Base-by-base conservation (phyloP, 2,329 filamentous ascomycete species). In the Exophiala spinifera region DNA sequence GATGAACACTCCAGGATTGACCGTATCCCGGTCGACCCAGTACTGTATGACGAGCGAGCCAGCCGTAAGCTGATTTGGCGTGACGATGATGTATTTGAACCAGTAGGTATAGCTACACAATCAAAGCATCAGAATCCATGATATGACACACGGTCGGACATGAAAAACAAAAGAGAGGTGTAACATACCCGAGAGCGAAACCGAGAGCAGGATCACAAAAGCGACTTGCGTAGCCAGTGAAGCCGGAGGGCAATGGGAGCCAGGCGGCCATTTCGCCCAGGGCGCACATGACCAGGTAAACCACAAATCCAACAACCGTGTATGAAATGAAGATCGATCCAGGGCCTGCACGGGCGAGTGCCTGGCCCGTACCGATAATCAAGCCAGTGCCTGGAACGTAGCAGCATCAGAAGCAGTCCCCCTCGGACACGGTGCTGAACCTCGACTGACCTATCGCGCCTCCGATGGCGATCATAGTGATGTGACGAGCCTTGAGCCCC, bases 201-300 rank as follows among this genome's bases (percentile, higher is more conserved):
- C 89, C 89, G 21, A 94, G 80, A 56, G 88, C 87, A 49, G 88
- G 88, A 64, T 94, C 88, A 65, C 84, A 87, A 74, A 90, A 94
- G 45, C 89, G 81, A 56, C 84, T 80, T 20, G 89, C 88, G 66
- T 91, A 94, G 65, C 87, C 87, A 57, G 88, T 88, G 71, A 94
- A 95, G 63, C 89, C 89, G 67, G 86, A 83, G 51, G 83, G 81
- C 64, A 91, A 78, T 47, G 89, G 89, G 31, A 94, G 71, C 87
- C 87, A 94, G 49, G 88, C 82, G 7, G 88, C 87, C 87, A 94
- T 94, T 71, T 92, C 88, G 59, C 88, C 89, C 3, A 94, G 81
- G 53, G 82, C 85, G 54, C 84, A 85, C 87, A 94, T 91, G 63
- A 94, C 88, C 39, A 90, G 74, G 70, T 85, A 94, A 61, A 92